Conservation (phyloP, 768 basidiomycete species). For the Infundibulicybe gibba region DNA sequence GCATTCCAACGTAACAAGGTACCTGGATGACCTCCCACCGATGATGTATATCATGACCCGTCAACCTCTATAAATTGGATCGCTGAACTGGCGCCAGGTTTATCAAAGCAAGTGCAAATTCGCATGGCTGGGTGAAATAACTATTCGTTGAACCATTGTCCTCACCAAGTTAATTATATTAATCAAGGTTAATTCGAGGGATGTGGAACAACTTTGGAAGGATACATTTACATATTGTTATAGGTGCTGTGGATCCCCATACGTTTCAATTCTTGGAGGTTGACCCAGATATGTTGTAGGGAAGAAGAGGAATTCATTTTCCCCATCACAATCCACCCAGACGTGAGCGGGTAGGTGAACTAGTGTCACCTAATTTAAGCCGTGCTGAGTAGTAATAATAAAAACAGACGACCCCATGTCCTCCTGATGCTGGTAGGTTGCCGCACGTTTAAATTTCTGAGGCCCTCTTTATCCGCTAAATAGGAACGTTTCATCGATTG, state of each 20-base stretch:
- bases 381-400: background rate
- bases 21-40: conserved; percentile 71
- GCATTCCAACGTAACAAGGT: conserved; percentile 31
- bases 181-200: conserved; percentile 54
- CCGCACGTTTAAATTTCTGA: background rate
- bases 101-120: conserved; percentile 62
- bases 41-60: conserved; percentile 48
- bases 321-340: conserved; percentile 77
- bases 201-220: conserved; percentile 74
- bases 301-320: conserved; percentile 68
- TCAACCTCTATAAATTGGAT: background rate
- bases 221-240: conserved; percentile 70
- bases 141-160: no score
- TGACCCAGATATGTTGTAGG: conserved; percentile 18
- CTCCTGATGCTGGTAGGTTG: conserved; percentile 61
- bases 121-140: conserved; percentile 64
- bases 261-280: no score
- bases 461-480: background rate
- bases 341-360: conserved; percentile 58
- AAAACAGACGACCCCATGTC: conserved; percentile 57
- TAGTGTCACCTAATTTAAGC: conserved; percentile 1
- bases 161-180: background rate
- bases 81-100: conserved; percentile 41
- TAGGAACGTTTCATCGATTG: conserved; percentile 74
- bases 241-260: conserved; percentile 26